Conservation (phyloP, 2,329 filamentous ascomycete genomes). For the Fusarium xylarioides region DNA sequence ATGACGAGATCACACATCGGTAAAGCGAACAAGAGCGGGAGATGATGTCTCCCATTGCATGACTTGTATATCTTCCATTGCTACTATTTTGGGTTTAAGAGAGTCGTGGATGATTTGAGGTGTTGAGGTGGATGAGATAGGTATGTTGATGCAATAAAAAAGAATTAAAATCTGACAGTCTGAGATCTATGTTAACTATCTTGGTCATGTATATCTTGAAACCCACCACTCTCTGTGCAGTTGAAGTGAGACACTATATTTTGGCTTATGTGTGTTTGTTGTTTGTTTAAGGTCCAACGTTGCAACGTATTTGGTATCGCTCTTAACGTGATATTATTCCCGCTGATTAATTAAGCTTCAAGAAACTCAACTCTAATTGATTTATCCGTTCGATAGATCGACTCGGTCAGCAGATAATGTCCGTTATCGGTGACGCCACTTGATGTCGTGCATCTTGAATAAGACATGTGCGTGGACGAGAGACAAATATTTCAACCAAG, state of each 20-base stretch:
- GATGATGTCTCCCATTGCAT: conserved; percentile 14
- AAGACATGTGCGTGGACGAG: neutral
- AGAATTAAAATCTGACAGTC: neutral
- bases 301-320: neutral
- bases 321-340: neutral
- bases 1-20: conserved; percentile 28
- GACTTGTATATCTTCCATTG: conserved; percentile 15
- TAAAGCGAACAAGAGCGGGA: conserved; percentile 24
- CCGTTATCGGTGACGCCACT: conserved; percentile 36
- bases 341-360: neutral
- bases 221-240: too few species aligned
- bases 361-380: neutral
- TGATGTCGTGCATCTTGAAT: conserved; percentile 16
- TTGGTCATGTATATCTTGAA: neutral
- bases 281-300: neutral
- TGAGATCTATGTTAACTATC: neutral
- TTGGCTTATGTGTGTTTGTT: neutral
- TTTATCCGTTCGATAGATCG: neutral
- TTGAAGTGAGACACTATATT: too few species aligned
- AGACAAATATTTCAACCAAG: too few species aligned
- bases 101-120: conserved; percentile 14
- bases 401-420: neutral
- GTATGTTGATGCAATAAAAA: conserved; percentile 1
- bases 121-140: conserved; percentile 12
- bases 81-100: neutral